Evolutionary conservation across 495 filamentous ascomycete genomes (phyloP), one percentile per base, ranked within the genome.

Genomic region (Xylaria sp.): DNA sequence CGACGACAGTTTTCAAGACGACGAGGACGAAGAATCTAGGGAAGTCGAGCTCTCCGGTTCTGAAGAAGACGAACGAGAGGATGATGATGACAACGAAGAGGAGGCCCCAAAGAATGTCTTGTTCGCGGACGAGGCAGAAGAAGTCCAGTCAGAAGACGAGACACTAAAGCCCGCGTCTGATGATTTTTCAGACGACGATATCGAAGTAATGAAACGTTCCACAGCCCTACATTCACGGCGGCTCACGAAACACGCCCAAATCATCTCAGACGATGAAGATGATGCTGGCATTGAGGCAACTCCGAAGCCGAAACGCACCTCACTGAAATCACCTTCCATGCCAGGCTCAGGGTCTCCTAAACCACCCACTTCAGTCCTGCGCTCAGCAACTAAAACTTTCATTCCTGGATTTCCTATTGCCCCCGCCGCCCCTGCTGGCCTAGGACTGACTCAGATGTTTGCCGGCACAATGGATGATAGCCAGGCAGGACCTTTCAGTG

Each of bases 381-480:
- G 87, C 19, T 89, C 87, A 5, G 87, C 87, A 1, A 87, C 80
- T 14, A 88, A 89, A 75, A 83, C 80, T 17, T 89, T 86, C 75
- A 89, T 92, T 71, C 90, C 87, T 29, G 88, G 87, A 2, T 80
- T 91, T 41, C 84, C 85, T 19, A 79, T 84, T 33, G 81, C 83
- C 5, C 81, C 82, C 21, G 83, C 83, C 70, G 84, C 84, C 33
- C 87, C 90, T 46, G 88, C 84, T 35, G 87, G 87, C 2, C 79
- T 97, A 68, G 93, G 94, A 52, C 85, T 97, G 61, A 97, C 94
- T 5, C 95, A 98, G 78, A 93, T 93, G 64, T 98, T 97, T 78
- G 91, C 92, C n/a, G 93, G 93, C 33, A 98, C 95, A 2, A 91
- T 98, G 87, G 92, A 90, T 61, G 88, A 92, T 41, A 89, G 87